Base-by-base conservation (phyloP, 108 stramenopile genomes). In the Nitzschia sp. region DNA sequence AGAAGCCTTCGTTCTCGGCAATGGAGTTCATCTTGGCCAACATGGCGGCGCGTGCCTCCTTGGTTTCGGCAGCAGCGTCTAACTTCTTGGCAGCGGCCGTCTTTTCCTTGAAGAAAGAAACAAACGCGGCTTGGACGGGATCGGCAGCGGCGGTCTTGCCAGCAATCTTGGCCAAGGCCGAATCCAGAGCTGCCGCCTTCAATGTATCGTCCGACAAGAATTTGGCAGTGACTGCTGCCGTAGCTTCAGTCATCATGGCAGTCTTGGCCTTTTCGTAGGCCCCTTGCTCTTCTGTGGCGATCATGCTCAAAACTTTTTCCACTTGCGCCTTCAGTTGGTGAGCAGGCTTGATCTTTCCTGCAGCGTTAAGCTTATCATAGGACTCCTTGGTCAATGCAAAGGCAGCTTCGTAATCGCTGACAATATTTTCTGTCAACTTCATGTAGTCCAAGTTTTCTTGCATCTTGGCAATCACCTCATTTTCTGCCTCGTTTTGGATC, bases 291-390 rank as follows among this genome's bases (percentile, higher is more conserved):
- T 93, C 92, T 1, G 63, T 56, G 48, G 82, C 80, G 60, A 93
- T 85, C 82, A 93, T 80, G 74, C 67, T 60, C 30, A 93, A 63
- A 41, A 93, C 75, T 36, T 78, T 76, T 63, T 91, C 89, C 19
- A 93, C 76, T 68, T 93, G 92, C 3, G 79, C 75, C 85, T 93
- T 93, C 77, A 91, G 85, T 64, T 87, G 81, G 59, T 93, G 89
- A 53, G 87, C 80, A 29, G 92, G 92, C 79, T 91, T 90, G 83
- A 93, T 84, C 74, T 76, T 75, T 50, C 92, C 92, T 30, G 88
- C 85, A 22, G 80, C 85, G 74, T 93, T 93, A 45, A 91, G 79
- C 71, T 91, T 93, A 47, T 60, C 83, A 69, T 89, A 93, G 15
- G 92, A 79, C 21, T 74, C 77, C 28, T 76, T 72, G 33, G 84